Evolutionary conservation across 139 green algal species (phyloP), one percentile per base, ranked within the genome.

Genomic region (Picochlorum sp.): DNA sequence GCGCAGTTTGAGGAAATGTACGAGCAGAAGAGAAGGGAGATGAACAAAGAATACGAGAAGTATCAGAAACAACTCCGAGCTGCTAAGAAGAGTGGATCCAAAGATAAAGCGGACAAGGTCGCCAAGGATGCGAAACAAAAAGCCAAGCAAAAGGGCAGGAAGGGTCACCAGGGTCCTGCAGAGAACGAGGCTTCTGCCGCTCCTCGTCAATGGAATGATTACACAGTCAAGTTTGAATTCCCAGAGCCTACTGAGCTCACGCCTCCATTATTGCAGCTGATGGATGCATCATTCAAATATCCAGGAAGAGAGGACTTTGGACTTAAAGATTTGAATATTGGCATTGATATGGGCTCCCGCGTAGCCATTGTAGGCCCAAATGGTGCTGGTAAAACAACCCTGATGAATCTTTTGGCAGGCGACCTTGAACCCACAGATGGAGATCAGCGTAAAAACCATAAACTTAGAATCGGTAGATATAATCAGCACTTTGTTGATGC

Each of bases 1-100:
- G 88, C 80, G 14, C 78, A 85, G 67, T 99, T 99, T 76, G 94
- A 99, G 81, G 88, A 96, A 64, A 99, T 98, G 92, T 98, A 98
- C 73, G 89, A 98, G 79, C 90, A 97, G 82, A 87, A 89, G 75
- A 82, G 94, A 18, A 75, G 81, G 0, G 92, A 98, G 83, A 90
- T 87, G 37, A 92, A 96, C 77, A 88, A 90, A 77, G 78, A 72
- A 56, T 91, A 81, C 60, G 87, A 95, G 30, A 92, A 87, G 73
- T 89, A 75, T 59, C 74, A 97, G 83, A 98, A 98, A 86, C 85
- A 96, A 80, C 72, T 98, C 23, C 94, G 91, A 74, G 83, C 81
- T 10, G 86, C 87, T 45, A 92, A 94, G 74, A 66, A 57, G 16
- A 79, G 67, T 47, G 84, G 84, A 57, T 84, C 47, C 69, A 91